A percentile compares a stretch with the other conserved stretches of the same genome.
phyloP scores from a whole-genome alignment of 768 basidiomycete species.

The Macrolepiota fuliginosa region DNA sequence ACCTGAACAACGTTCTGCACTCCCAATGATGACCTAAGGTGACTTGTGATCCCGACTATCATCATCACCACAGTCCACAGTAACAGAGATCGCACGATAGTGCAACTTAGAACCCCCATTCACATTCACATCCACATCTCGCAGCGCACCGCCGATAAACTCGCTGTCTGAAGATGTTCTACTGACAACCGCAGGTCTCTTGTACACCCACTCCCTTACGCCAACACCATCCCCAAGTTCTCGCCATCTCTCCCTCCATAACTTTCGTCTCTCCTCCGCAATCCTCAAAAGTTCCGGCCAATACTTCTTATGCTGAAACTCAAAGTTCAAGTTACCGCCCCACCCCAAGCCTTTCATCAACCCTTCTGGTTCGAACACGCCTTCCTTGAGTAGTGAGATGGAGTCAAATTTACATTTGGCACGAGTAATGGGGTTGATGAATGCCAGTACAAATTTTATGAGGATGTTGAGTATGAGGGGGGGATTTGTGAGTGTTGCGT shows the following conservation, averaged over 20 bases:
- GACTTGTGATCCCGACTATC: conserved; percentile 2
- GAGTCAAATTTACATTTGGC: conserved; percentile 77
- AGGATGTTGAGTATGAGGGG: conserved; percentile 76
- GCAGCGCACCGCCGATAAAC: neutral
- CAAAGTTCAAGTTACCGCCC: conserved; percentile 65
- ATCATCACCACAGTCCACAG: neutral
- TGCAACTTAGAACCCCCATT: neutral
- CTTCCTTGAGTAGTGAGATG: conserved; percentile 48
- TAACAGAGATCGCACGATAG: neutral
- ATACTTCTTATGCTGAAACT: conserved; percentile 73
- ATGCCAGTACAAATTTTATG: conserved; percentile 73
- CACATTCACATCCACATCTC: neutral
- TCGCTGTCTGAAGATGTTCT: neutral
- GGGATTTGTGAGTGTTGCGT: conserved; percentile 70
- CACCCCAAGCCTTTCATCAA: conserved; percentile 64
- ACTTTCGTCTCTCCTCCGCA: conserved; percentile 46
- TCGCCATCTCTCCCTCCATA: conserved; percentile 62
- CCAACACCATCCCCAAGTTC: conserved; percentile 70
- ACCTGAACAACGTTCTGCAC: neutral
- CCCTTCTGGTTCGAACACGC: conserved; percentile 68
- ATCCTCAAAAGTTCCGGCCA: conserved; percentile 64
- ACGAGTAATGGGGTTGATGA: conserved; percentile 82
- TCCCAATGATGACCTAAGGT: conserved; percentile 1
- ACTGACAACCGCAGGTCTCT: conserved; percentile 23
- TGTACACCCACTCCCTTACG: conserved; percentile 77